Conservation (phyloP, 106 monocot genomes). For the Iris macrosiphon region DNA sequence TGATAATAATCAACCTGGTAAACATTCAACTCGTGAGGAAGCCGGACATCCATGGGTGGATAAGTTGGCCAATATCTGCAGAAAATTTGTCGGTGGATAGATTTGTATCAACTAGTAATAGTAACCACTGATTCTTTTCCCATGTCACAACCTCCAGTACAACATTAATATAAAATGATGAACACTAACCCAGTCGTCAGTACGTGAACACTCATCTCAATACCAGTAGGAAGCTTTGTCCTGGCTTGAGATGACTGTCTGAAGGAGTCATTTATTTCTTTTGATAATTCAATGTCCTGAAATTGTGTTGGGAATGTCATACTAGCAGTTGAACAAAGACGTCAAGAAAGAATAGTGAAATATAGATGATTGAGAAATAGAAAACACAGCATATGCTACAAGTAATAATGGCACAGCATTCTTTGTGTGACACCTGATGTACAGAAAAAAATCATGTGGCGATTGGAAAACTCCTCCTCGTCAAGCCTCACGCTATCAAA, state of each 20-base stretch:
- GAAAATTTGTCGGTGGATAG: slow-evolving; percentile 1
- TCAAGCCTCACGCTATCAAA: too few relatives aligned
- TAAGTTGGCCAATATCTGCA: slow-evolving; percentile 97
- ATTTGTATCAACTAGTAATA: background rate
- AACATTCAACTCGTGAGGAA: slow-evolving; percentile 97
- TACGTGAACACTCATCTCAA: slow-evolving; percentile 99
- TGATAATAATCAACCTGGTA: slow-evolving; percentile 57
- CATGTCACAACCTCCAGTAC: background rate
- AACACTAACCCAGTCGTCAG: slow-evolving; percentile 86
- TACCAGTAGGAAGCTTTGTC: slow-evolving; percentile 94
- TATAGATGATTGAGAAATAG: too few relatives aligned
- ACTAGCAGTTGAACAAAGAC: too few relatives aligned
- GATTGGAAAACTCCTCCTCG: too few relatives aligned
- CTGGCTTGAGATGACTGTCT: slow-evolving; percentile 98
- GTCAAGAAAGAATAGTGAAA: too few relatives aligned
- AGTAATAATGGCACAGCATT: too few relatives aligned
- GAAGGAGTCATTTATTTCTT: slow-evolving; percentile 99
- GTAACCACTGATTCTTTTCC: background rate
- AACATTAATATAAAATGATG: slow-evolving; percentile 1
- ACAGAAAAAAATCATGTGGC: too few relatives aligned
- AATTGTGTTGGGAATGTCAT: too few relatives aligned
- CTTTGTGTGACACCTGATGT: too few relatives aligned
- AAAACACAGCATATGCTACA: too few relatives aligned
- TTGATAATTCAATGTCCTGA: slow-evolving; percentile 97
- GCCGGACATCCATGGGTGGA: slow-evolving; percentile 96